phyloP scores from a whole-genome alignment of 805 yeast species.

The Vanderwaltozyma polyspora region DNA sequence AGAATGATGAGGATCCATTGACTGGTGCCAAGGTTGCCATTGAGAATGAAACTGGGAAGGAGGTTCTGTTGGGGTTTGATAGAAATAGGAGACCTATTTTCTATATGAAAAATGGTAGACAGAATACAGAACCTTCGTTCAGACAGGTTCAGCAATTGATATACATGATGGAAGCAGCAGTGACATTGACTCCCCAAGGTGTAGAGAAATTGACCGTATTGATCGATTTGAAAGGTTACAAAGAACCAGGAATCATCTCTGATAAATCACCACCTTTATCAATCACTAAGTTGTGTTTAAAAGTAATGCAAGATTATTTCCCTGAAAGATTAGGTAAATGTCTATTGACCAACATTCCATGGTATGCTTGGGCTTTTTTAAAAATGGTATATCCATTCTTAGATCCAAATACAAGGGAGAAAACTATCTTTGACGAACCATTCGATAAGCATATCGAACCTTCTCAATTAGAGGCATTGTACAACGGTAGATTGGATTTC shows the following conservation, averaged over 20 bases:
- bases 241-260: constrained; percentile 25
- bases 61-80: constrained; percentile 44
- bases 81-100: constrained; percentile 42
- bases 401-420: constrained; percentile 48
- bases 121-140: constrained; percentile 41
- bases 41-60: constrained; percentile 45
- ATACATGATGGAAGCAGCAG: constrained; percentile 44
- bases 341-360: constrained; percentile 43
- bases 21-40: constrained; percentile 34
- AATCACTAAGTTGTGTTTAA: constrained; percentile 38
- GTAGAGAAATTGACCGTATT: constrained; percentile 44
- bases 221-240: constrained; percentile 42
- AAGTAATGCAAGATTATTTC: constrained; percentile 45
- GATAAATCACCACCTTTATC: constrained; percentile 39
- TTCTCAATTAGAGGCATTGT: constrained; percentile 40
- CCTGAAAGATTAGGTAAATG: constrained; percentile 50
- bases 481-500: constrained; percentile 38
- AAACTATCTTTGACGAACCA: constrained; percentile 47
- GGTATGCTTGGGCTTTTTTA: constrained; percentile 46
- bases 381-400: constrained; percentile 47
- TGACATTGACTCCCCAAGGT: constrained; percentile 46
- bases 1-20: constrained; percentile 21
- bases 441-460: constrained; percentile 43
- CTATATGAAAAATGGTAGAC: constrained; percentile 42
- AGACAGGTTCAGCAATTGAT: constrained; percentile 47